Conservation (phyloP, 2,329 filamentous ascomycete genomes). For the Pezicula rhizophila region DNA sequence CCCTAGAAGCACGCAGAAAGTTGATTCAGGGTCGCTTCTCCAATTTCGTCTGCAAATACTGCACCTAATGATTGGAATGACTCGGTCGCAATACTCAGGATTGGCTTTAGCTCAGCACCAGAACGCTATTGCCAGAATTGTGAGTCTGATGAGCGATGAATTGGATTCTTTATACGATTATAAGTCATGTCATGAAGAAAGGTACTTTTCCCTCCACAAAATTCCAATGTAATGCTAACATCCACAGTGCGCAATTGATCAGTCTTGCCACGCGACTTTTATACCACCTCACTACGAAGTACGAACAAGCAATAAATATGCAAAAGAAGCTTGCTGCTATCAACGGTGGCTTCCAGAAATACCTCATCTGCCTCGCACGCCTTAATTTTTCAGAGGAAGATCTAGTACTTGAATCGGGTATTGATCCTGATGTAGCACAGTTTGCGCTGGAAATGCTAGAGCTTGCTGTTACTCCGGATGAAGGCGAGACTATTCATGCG, state of each 20-base stretch:
- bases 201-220: conserved; percentile 23
- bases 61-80: conserved; percentile 53
- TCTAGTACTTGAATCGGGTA: conserved; percentile 67
- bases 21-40: conserved; percentile 17
- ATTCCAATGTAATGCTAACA: conserved; percentile 4
- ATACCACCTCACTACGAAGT: conserved; percentile 51
- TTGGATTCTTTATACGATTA: conserved; percentile 54
- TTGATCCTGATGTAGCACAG: conserved; percentile 72
- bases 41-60: conserved; percentile 32
- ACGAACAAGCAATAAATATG: conserved; percentile 60
- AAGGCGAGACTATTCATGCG: conserved; percentile 49
- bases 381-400: conserved; percentile 81
- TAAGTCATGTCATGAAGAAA: conserved; percentile 31
- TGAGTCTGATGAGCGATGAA: conserved; percentile 69
- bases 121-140: conserved; percentile 66
- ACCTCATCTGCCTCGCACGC: conserved; percentile 72
- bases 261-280: conserved; percentile 56
- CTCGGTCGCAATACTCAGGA: conserved; percentile 55
- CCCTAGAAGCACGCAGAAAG: conserved; percentile 17
- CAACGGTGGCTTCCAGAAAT: conserved; percentile 72
- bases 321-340: conserved; percentile 64
- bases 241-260: conserved; percentile 39
- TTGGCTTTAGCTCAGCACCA: conserved; percentile 62
- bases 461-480: conserved; percentile 72
- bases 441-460: conserved; percentile 79